phyloP scores from a whole-genome alignment of 805 yeast species.

The Phaffomyces opuntiae region DNA sequence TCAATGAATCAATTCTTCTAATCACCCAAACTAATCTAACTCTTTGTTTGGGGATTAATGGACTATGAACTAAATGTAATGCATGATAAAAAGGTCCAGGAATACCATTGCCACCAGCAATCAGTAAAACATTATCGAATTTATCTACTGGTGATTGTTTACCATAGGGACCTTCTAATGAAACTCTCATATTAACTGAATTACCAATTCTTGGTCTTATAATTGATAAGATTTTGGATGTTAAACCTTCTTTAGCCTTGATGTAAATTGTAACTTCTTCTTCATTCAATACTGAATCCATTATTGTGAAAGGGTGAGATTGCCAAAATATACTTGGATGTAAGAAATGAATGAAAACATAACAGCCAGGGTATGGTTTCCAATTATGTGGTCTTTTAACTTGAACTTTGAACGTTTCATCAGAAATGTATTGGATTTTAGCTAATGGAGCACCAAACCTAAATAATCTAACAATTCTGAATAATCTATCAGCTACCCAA shows the following conservation, averaged over 20 bases:
- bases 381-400: constrained; percentile 32
- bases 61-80: constrained; percentile 20
- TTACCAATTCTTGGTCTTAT: constrained; percentile 14
- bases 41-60: constrained; percentile 22
- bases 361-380: constrained; percentile 46
- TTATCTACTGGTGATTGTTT: constrained; percentile 30
- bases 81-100: constrained; percentile 45
- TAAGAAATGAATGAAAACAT: constrained; percentile 51
- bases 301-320: constrained; percentile 66
- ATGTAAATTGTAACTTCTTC: constrained; percentile 36
- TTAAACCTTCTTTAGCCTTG: constrained; percentile 53
- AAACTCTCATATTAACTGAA: constrained; percentile 25
- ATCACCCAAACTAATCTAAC: constrained; percentile 59
- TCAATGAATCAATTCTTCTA: constrained; percentile 42
- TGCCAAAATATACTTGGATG: constrained; percentile 53
- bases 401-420: constrained; percentile 40
- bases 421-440: constrained; percentile 20
- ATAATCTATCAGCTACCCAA: constrained; percentile 35
- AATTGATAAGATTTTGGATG: constrained; percentile 29
- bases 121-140: constrained; percentile 31
- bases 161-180: constrained; percentile 63
- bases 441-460: constrained; percentile 20
- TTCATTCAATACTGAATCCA: constrained; percentile 32
- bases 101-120: constrained; percentile 50
- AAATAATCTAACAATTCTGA: constrained; percentile 34